Evolutionary conservation across 164 flowering plant species (phyloP), one percentile per base, ranked within the genome.

Genomic region (Aristolochia fimbriata): DNA sequence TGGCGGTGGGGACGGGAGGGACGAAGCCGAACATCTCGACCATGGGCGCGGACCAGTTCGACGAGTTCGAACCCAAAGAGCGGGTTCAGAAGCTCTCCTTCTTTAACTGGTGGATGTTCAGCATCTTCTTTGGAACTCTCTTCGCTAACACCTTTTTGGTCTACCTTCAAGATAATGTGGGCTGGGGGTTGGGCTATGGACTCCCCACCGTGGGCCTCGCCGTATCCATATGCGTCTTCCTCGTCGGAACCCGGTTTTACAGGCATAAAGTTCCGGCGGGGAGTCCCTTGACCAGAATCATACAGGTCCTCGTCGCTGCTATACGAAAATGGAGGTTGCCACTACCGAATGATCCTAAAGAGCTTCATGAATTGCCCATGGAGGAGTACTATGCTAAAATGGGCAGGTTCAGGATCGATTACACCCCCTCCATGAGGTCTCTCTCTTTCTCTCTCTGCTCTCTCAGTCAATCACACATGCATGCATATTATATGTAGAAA

Each of bases 41-140:
- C 30, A 67, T 71, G 17, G 74, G 74, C 2, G 70, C 65, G 0
- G 70, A 67, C 65, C 70, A 67, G 45, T 67, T 67, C 11, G 70
- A 67, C 3, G 70, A 71, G n/a, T 71, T 64, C 15, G 71, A 71
- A n/a, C 71, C 74, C 6, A 60, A 56, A 13, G 74, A 71, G 46
- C 60, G 59, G 46, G 41, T 11, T 22, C 71, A 63, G 6, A 71
- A 71, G 60, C 64, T 71, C 1, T 71, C 74, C 50, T 71, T 71
- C 68, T 74, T 74, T 57, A 73, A 73, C 60, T 73, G 76, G 76
- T 73, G 73, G 76, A 69, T 73, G 73, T 73, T 69, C 31, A 67
- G 74, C 41, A 65, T 72, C 45, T 68, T 72, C 65, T 50, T 72
- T 49, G 75, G 71, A 7, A 74, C 68, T 14, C 69, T 74, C 33